These are phyloP conservation scores for Leptomonas pyrrhocoris DNA, from an alignment of 208 protist genomes.

Conservation along the genomic window DNA sequence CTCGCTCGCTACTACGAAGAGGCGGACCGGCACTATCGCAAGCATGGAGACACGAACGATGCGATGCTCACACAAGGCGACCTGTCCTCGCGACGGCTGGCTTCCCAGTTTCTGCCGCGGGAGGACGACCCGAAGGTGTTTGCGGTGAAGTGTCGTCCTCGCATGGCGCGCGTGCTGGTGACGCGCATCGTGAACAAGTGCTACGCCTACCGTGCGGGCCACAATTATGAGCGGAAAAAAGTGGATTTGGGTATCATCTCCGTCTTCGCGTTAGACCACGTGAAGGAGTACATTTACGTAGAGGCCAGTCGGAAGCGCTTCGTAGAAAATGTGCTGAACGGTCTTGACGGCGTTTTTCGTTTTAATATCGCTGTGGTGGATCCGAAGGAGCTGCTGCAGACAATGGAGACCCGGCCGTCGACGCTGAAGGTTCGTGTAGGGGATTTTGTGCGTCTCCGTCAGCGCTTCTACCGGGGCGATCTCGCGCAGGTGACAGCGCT, in stretches of 20 bases:
- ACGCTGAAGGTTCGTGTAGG: constrained; percentile 74
- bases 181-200: constrained; percentile 93
- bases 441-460: constrained; percentile 82
- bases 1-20: constrained; percentile 82
- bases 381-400: constrained; percentile 87
- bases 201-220: constrained; percentile 81
- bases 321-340: constrained; percentile 89
- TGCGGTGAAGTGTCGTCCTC: constrained; percentile 82
- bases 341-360: constrained; percentile 84
- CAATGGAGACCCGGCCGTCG: constrained; percentile 81
- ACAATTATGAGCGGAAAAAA: constrained; percentile 77
- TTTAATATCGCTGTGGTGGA: constrained; percentile 88
- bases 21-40: constrained; percentile 33
- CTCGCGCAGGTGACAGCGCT: constrained; percentile 80
- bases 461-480: constrained; percentile 84
- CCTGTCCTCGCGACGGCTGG: constrained; percentile 72
- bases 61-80: constrained; percentile 36
- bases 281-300: constrained; percentile 93
- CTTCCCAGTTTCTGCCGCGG: constrained; percentile 76
- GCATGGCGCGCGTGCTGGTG: constrained; percentile 85
- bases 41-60: constrained; percentile 21
- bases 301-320: constrained; percentile 90
- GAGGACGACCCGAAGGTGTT: constrained; percentile 90
- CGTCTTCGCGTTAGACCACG: constrained; percentile 90
- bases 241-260: constrained; percentile 92